Evolutionary conservation across 2,329 filamentous ascomycete genomes (phyloP).

Genomic region (Lithohypha guttulata): DNA sequence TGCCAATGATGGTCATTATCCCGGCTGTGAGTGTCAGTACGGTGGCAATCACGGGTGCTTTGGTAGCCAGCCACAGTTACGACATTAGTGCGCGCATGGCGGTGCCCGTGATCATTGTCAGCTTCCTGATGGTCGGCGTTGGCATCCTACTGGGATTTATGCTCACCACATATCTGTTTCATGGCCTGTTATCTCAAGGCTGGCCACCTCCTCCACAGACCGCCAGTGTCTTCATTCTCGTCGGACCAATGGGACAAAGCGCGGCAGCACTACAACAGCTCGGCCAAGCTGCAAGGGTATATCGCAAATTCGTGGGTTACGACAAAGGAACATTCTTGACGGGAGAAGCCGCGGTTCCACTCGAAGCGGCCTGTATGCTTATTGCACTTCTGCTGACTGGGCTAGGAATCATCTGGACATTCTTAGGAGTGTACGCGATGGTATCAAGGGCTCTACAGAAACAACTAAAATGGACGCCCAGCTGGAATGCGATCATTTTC

Average conservation of each 20-base stretch:
- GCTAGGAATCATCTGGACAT: constrained; percentile 33
- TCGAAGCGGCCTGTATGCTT: constrained; percentile 29
- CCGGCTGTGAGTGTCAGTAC: constrained; percentile 18
- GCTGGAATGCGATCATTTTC: constrained; percentile 19
- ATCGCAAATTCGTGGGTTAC: constrained; percentile 27
- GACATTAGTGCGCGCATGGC: constrained; percentile 24
- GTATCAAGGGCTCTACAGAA: constrained; percentile 9
- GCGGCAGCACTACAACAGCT: constrained; percentile 29
- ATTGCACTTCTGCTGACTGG: constrained; percentile 32
- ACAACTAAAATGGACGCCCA: constrained; percentile 14
- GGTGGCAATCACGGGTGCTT: constrained; percentile 14
- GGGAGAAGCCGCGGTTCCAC: constrained; percentile 23
- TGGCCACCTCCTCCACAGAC: constrained; percentile 21
- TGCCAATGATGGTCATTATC: constrained; percentile 27
- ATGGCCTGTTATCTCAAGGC: constrained; percentile 15
- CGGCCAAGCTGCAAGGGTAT: constrained; percentile 25
- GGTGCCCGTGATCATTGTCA: constrained; percentile 31
- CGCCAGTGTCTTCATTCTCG: constrained; percentile 30
- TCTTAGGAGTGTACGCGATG: constrained; percentile 26
- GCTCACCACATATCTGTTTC: constrained; percentile 25
- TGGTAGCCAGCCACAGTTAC: constrained; percentile 11
- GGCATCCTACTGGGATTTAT: constrained; percentile 25
- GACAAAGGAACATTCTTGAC: constrained; percentile 27
- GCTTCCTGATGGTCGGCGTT: constrained; percentile 31
- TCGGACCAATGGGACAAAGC: constrained; percentile 30